These are phyloP conservation scores for Blastobotrys illinoisensis DNA, from an alignment of 1,139 yeast species.

Conservation along the genomic window DNA sequence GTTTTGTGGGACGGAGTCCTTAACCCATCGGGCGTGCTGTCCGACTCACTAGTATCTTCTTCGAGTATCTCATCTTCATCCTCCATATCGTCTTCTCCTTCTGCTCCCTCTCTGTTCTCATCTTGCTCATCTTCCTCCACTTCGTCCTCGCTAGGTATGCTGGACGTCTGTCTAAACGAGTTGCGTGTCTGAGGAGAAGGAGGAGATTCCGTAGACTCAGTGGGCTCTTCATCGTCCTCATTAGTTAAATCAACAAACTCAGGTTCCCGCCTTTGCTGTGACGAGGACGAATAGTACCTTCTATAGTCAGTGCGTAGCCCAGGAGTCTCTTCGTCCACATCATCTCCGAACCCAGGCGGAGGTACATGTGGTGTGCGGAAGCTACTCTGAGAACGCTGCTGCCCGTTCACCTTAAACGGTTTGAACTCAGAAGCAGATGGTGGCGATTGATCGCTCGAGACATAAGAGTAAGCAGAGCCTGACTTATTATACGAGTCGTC, in stretches of 20 bases:
- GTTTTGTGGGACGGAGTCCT: not conserved
- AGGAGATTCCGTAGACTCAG: not conserved
- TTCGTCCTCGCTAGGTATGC: not conserved
- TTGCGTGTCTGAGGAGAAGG: not conserved
- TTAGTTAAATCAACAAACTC: constrained; percentile 18
- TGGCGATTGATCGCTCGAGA: not conserved
- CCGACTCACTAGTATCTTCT: not conserved
- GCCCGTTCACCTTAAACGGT: not conserved
- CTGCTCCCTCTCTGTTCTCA: not conserved
- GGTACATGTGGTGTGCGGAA: not conserved
- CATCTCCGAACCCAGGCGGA: not conserved
- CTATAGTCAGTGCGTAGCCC: not conserved
- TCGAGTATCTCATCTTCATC: not conserved
- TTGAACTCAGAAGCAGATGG: not conserved
- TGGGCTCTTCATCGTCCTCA: constrained; percentile 13
- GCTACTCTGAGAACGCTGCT: not conserved
- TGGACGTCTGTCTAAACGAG: not conserved
- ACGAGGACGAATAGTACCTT: not conserved
- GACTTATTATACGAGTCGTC: not conserved
- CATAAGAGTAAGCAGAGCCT: not conserved
- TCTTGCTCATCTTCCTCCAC: not conserved
- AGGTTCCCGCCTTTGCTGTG: not conserved
- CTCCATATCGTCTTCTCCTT: not conserved
- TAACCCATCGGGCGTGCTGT: not conserved
- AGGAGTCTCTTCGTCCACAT: constrained; percentile 4